Base-by-base conservation (phyloP, 805 yeast genomes). In the Lachancea kluyveri region DNA sequence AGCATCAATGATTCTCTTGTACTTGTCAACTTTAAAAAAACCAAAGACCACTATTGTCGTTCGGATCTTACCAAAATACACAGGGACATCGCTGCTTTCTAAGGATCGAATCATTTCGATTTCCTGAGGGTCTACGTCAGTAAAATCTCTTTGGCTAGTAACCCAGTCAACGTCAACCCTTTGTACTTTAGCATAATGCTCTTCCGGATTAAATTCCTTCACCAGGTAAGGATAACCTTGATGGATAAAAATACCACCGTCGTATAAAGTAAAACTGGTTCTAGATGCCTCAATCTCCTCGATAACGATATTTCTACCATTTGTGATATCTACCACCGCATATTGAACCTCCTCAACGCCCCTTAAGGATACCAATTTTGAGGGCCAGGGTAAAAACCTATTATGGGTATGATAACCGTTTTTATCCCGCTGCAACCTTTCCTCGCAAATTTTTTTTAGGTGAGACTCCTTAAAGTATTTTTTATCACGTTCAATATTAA, bases 161-260 rank as follows among this genome's bases (percentile, higher is more conserved):
- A 75, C 70, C 97, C 97, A 92, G 42, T 90, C 95, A 10, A 92
- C 98, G 47, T 80, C 79, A 0, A 87, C 95, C 31, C 96, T 60
- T 46, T 75, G 80, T 4, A 90, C 96, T 37, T 78, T 80, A 1
- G 97, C 97, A 57, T 61, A 83, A 35, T 68, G 70, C n/a, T 74
- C 80, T 23, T 84, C 85, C 0, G 82, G 65, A 42, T 87, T 81
- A 48, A 92, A 80, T 45, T 87, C 95, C 29, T 80, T 70, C 0
- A 92, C 92, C 24, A 92, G 55, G 48, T 87, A 90, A 0, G 96
- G 85, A 40, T 74, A 70, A 5, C 99, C 99, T 57, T 92, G 97
- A 52, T 92, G 96, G 25, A 90, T 72, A 43, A 83, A 87, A 2
- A 92, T 87, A 0, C 92, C 98, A 2, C 98, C 98, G 41, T 77